These are phyloP conservation scores for Xylaria intraflava DNA, from an alignment of 495 filamentous ascomycete genomes.

Conservation along the genomic window DNA sequence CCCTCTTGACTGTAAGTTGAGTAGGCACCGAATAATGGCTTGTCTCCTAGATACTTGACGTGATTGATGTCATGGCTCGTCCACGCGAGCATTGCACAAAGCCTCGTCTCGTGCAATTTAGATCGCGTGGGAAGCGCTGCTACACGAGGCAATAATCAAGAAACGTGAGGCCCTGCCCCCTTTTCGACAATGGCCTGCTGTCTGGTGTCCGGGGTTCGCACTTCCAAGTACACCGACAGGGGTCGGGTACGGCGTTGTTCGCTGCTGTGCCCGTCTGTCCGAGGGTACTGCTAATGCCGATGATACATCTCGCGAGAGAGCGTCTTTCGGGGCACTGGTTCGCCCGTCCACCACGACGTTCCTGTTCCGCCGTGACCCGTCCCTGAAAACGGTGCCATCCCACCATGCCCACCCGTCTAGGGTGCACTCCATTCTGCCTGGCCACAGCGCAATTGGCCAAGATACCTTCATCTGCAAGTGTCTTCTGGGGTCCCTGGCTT, in stretches of 20 bases:
- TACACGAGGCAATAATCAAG: not conserved
- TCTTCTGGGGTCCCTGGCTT: slow-evolving; percentile 3
- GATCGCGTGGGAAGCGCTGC: too few relatives aligned
- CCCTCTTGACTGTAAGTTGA: too few relatives aligned
- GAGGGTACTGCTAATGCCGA: not conserved
- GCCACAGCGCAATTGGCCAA: not conserved
- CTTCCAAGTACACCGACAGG: not conserved
- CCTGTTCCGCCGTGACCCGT: not conserved
- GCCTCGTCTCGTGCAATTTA: too few relatives aligned
- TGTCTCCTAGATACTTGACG: too few relatives aligned
- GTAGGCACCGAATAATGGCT: too few relatives aligned
- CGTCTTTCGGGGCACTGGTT: slow-evolving; percentile 1
- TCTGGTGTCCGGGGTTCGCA: not conserved
- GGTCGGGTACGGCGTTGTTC: not conserved
- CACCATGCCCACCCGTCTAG: not conserved
- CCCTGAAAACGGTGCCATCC: too few relatives aligned
- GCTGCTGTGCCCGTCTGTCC: not conserved
- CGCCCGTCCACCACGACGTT: not conserved
- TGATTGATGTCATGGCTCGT: too few relatives aligned
- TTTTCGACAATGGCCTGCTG: not conserved
- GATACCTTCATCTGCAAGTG: not conserved
- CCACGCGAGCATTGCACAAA: too few relatives aligned
- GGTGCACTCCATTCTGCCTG: not conserved
- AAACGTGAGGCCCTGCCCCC: not conserved
- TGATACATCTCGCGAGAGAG: slow-evolving; percentile 4